A percentile compares a stretch with the other conserved stretches of the same genome.
Evolutionary conservation across 2,329 filamentous ascomycete genomes (phyloP).

Genomic region (Cryphonectria nitschkei): DNA sequence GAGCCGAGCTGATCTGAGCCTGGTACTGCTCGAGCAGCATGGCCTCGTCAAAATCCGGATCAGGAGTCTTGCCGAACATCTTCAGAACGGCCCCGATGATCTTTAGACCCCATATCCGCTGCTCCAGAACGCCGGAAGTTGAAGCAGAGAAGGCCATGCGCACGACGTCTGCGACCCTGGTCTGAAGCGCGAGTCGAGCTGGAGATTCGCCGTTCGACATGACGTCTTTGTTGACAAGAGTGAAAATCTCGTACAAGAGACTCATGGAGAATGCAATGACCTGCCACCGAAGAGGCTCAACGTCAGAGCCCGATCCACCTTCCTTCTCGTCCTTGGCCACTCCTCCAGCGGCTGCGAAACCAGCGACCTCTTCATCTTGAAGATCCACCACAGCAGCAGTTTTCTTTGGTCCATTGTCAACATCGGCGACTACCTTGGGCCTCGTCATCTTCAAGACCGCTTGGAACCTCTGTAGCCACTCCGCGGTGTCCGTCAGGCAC

Average conservation of each 20-base stretch:
- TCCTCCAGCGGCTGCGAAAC: constrained; percentile 79
- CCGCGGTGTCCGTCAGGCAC: constrained; percentile 73
- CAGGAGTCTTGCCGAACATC: constrained; percentile 93
- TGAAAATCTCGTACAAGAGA: constrained; percentile 81
- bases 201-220: constrained; percentile 76
- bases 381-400: constrained; percentile 70
- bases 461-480: constrained; percentile 91
- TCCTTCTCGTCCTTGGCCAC: constrained; percentile 61
- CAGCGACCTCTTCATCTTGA: constrained; percentile 94
- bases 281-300: constrained; percentile 93
- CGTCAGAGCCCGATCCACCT: constrained; percentile 60
- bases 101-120: constrained; percentile 88
- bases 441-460: constrained; percentile 87
- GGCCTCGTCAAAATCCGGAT: constrained; percentile 97
- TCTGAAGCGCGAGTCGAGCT: constrained; percentile 78
- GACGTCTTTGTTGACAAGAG: constrained; percentile 77
- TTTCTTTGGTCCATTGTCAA: constrained; percentile 43
- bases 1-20: constrained; percentile 93
- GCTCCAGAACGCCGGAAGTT: constrained; percentile 86
- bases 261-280: constrained; percentile 92
- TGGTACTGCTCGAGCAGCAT: constrained; percentile 98
- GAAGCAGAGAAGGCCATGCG: constrained; percentile 97
- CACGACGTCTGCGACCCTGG: constrained; percentile 86
- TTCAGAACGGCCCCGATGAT: constrained; percentile 93
- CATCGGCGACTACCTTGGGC: constrained; percentile 62